Base-by-base conservation (phyloP, 192 early-diverging fungal species). In the Backusella psychrophila region DNA sequence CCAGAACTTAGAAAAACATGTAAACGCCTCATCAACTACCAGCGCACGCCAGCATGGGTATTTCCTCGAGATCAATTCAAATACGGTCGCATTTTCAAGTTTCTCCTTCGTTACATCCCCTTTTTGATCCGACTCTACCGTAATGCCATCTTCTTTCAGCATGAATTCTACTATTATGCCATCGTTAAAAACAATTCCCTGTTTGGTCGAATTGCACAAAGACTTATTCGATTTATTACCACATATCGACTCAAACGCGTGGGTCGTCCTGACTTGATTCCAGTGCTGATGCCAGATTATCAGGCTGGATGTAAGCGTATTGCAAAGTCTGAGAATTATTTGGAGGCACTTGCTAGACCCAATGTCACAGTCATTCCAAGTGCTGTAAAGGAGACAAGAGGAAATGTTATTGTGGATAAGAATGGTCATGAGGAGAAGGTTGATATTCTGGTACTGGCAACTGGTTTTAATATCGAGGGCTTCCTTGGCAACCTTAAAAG, bases 11-110 rank as follows among this genome's bases (percentile, higher is more conserved):
- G 78, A 39, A 80, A 83, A 36, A 73, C 78, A 53, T 85, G 80
- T 52, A 76, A 77, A 53, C 79, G 72, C 19, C 72, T 90, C 8
- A 76, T 83, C 67, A 81, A 78, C 65, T 90, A 83, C 72, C 89
- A 90, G 71, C 81, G 89, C 4, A 86, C 86, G 29, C 86, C 89
- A 4, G 80, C 84, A 19, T 87, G 82, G 75, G 78, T 87, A 9
- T 36, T 84, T 15, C 84, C 87, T 4, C 79, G 80, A 35, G 34
- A 70, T 11, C 83, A 85, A 38, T 84, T 75, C 15, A 42, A 73
- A 12, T 86, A 83, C 49, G 53, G 41, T 34, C 26, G 39, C 26
- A 23, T 79, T 0, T 69, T 80, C 66, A 89, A 86, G 72, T 67
- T 73, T 9, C 19, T 85, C 8, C 83, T 85, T 72, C 73, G 77